Percentiles rank a stretch among this genome's conserved stretches.
Conservation (phyloP, 169 alveolate species). For the Plasmodium coatneyi region DNA sequence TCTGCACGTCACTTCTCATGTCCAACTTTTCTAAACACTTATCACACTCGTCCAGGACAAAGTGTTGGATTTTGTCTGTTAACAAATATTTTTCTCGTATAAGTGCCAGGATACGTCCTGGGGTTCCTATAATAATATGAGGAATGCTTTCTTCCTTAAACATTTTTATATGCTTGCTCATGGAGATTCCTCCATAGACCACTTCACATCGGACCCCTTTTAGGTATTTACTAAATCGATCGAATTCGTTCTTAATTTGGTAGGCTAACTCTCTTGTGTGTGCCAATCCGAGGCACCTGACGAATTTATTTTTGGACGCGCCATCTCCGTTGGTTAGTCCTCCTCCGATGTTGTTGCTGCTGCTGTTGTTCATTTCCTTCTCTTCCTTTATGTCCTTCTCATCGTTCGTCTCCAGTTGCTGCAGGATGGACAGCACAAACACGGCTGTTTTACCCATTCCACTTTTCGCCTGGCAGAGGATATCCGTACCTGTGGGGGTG, state of each 20-base stretch:
- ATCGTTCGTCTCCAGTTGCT: conserved; percentile 94
- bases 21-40: conserved; percentile 98
- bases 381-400: conserved; percentile 84
- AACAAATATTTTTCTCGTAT: conserved; percentile 93
- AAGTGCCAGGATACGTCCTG: conserved; percentile 99
- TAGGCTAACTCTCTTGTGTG: conserved; percentile 99
- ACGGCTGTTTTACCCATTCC: conserved; percentile 99
- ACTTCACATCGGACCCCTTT: conserved; percentile 95
- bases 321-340: conserved; percentile 57
- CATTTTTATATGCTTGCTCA: conserved; percentile 93
- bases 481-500: conserved; percentile 92
- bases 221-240: conserved; percentile 96
- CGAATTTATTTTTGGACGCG: conserved; percentile 80
- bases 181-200: conserved; percentile 98
- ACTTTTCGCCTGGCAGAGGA: conserved; percentile 99
- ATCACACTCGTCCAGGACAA: conserved; percentile 99
- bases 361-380: conserved; percentile 68
- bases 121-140: conserved; percentile 99
- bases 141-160: conserved; percentile 96
- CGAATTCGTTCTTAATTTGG: conserved; percentile 99
- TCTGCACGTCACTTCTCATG: conserved; percentile 99
- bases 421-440: conserved; percentile 97
- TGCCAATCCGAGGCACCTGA: conserved; percentile 94
- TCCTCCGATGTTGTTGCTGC: conserved; percentile 78
- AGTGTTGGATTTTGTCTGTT: conserved; percentile 94